Base-by-base conservation (phyloP, 768 basidiomycete species). In the Strobilomyces confusus region DNA sequence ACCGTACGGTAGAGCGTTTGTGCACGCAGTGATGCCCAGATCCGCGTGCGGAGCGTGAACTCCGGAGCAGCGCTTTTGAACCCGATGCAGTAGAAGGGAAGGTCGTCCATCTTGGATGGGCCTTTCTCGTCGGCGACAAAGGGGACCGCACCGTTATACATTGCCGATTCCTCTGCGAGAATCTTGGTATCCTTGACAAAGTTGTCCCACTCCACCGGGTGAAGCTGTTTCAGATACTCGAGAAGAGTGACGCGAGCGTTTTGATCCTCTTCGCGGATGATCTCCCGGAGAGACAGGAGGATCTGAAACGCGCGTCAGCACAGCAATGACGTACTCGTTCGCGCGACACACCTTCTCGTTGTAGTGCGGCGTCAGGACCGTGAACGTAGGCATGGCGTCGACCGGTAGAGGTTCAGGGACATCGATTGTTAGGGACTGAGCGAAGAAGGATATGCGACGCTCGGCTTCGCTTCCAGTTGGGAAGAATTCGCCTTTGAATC, bases 101-200 rank as follows among this genome's bases (percentile, higher is more conserved):
- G 79, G 67, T 98, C 95, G 64, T 98, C 89, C 54, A 84, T 80
- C 71, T 90, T 92, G 33, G 86, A 84, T 55, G 79, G 79, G 22
- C 81, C 83, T 72, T 97, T 97, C 72, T 99, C 95, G 67, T 78
- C 88, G 59, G 70, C 84, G 70, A 62, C 85, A 64, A 86, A 86
- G 9, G 84, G 92, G 58, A 80, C 83, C 44, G 80, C 73, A 17
- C 89, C 92, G 57, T 84, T 87, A 70, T 85, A 93, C 79, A 87
- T 81, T 30, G 87, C 83, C 3, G 92, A 91, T 67, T 99, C 97
- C 69, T 98, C 94, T 1, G 97, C 95, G 34, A 99, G 80, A 61
- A 99, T 99, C 78, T 94, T 98, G 66, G 97, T 99, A 69, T 99
- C 97, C 77, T 93, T 94, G 62, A 99, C 97, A 58, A 99, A 98